Percentiles rank a stretch among this genome's conserved stretches.
Evolutionary conservation across 371 early-diverging fungal genomes (phyloP).

Genomic region (Chytridiales sp.): DNA sequence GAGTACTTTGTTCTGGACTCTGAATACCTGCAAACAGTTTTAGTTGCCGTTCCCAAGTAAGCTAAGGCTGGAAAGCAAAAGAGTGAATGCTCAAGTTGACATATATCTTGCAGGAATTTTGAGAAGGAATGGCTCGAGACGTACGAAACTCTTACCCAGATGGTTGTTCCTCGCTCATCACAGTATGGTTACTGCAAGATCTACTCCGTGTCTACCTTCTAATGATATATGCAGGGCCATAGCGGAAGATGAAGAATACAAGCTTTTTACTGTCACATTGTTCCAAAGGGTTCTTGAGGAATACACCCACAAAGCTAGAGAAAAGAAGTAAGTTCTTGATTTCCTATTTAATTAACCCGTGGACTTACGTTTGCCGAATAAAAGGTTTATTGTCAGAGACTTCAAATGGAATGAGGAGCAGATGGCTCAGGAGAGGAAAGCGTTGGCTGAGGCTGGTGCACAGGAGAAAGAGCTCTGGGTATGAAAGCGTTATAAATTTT

Average conservation of each 20-base stretch:
- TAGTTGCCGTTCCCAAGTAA: conserved; percentile 94
- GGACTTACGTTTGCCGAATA: too few species aligned
- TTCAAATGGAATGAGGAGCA: conserved; percentile 84
- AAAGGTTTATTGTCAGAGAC: conserved; percentile 87
- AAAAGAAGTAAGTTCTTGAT: conserved; percentile 61
- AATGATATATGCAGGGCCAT: conserved; percentile 59
- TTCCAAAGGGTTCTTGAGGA: conserved; percentile 88
- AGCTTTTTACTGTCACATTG: conserved; percentile 86
- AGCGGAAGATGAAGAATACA: conserved; percentile 90
- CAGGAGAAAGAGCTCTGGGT: conserved; percentile 80
- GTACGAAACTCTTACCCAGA: conserved; percentile 87
- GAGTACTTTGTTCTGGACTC: conserved; percentile 89
- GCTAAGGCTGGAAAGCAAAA: conserved; percentile 11
- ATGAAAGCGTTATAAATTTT: too few species aligned
- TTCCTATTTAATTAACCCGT: conserved; percentile 1
- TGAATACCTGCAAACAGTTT: conserved; percentile 84
- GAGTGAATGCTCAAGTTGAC: conserved; percentile 5
- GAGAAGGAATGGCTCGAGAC: conserved; percentile 78
- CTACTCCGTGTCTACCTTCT: neutral
- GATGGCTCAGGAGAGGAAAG: conserved; percentile 70
- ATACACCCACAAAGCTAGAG: conserved; percentile 83
- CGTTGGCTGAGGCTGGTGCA: conserved; percentile 67
- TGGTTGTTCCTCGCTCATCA: conserved; percentile 95
- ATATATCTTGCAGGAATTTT: conserved; percentile 43
- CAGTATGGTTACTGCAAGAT: conserved; percentile 54